Base-by-base conservation (phyloP, 2,329 filamentous ascomycete species). In the Colletotrichum spaethianum region DNA sequence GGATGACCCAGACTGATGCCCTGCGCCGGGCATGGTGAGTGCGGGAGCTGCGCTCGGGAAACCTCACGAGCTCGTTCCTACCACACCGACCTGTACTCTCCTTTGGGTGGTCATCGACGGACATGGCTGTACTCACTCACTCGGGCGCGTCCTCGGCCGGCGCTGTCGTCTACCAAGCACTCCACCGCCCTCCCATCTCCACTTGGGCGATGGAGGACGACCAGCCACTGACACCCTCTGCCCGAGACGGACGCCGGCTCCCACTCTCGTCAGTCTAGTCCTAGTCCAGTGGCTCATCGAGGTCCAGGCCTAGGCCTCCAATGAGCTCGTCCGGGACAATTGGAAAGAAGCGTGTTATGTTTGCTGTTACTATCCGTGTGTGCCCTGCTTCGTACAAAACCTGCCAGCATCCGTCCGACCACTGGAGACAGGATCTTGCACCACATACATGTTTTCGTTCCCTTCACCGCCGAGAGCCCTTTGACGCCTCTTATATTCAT, bases 361-460 rank as follows among this genome's bases (percentile, higher is more conserved):
- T 67, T 72, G 60, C 70, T 73, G 70, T 62, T 67, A 62, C 40
- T 75, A 75, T 63, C 74, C 73, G 74, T 57, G 50, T 56, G 36
- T 53, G 40, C 72, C 46, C 46, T 62, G 63, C 72, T 74, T 69
- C 69, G 66, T 70, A 73, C 64, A 73, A 62, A 73, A 74, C 48
- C 61, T 63, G 64, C 65, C 36, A 38, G 38, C 57, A 53, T 46
- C 72, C 72, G 28, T 63, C 70, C 38, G 16, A 57, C 55, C 64
- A 63, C 23, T 59, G 31, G 26, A 8, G 18, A 53, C 46, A 28
- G 2, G 9, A 36, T 28, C 23, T 7, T 11, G 20, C 31, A 20
- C 57, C 42, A 18, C 61, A 55, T 33, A 28, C 46, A n/a, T 7
- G 61, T 26, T 57, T 67, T 66, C 9, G 33, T 66, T 65, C 65